Percentiles rank a stretch among this genome's conserved stretches.
Conservation (phyloP, 1,284 basidiomycete genomes). For the Thecaphora thlaspeos region DNA sequence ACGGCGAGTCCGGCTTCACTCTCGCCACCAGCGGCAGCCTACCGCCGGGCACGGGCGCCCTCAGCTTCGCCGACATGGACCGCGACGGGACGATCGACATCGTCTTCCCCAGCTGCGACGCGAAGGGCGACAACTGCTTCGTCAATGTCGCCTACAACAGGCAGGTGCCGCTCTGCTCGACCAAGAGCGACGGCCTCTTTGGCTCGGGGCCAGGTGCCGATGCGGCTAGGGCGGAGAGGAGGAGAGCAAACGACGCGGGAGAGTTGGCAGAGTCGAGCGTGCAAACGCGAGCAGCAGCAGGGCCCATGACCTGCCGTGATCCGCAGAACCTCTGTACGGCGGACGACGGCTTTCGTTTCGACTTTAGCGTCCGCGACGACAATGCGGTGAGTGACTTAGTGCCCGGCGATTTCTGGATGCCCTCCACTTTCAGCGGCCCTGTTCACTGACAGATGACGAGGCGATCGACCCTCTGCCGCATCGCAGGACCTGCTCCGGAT, state of each 20-base stretch:
- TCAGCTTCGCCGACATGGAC: constrained; percentile 92
- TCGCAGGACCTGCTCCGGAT: constrained; percentile 69
- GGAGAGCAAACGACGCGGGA: no score
- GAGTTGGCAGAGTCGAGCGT: background rate
- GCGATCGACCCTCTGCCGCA: no score
- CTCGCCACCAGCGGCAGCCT: constrained; percentile 71
- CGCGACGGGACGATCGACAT: constrained; percentile 94
- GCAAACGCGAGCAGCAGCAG: background rate
- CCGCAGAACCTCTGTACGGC: constrained; percentile 78
- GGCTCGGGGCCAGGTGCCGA: background rate
- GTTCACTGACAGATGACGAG: no score
- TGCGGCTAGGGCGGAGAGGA: background rate
- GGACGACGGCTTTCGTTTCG: constrained; percentile 77
- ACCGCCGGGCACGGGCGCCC: constrained; percentile 73
- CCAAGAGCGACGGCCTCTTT: constrained; percentile 34
- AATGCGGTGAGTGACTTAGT: constrained; percentile 64
- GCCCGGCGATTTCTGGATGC: background rate
- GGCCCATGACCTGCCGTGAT: constrained; percentile 59
- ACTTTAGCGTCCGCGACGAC: constrained; percentile 64
- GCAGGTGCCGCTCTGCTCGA: constrained; percentile 76
- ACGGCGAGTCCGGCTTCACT: constrained; percentile 67
- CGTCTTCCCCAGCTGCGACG: constrained; percentile 78
- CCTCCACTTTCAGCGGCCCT: constrained; percentile 3
- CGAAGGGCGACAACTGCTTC: constrained; percentile 65
- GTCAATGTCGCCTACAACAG: constrained; percentile 93